Base-by-base conservation (phyloP, 169 alveolate genomes). In the Babesia gibsoni region DNA sequence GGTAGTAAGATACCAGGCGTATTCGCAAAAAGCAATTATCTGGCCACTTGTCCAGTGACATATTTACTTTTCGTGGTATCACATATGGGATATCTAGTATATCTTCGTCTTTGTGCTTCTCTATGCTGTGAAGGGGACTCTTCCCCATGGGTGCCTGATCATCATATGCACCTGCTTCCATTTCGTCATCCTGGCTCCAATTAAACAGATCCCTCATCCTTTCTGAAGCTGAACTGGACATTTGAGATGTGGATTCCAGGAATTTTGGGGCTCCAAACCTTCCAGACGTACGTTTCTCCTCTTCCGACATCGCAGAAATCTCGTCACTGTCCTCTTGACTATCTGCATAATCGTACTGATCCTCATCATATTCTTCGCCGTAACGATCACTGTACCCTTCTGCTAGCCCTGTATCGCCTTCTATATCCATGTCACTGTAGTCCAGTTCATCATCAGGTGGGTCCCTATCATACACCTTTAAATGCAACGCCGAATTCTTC, bases 11-110 rank as follows among this genome's bases (percentile, higher is more conserved):
- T 48, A 23, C 63, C 53, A 79, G 29, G 56, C 69, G 49, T 12
- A 79, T 70, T 14, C 88, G 52, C 39, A 79, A 45, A 29, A 68
- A 79, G 57, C 80, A 68, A 48, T 79, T 79, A 42, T 79, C 67
- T 18, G 88, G 88, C 88, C 88, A 79, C n/a, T 39, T 9, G 46
- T 77, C 67, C 45, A 77, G 18, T 7, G 72, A 43, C 43, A 67
- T 49, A 20, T 66, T 52, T 14, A 77, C 37, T 4, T 77, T 39
- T 7, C 41, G 37, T 23, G 61, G 23, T 43, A 49, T 41, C 53
- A 74, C 46, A 37, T 74, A 74, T 8, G 84, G 78, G 25, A 48
- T 25, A 14, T 12, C 59, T 54, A 74, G 49, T 6, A 58, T 52
- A 32, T 74, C 84, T 27, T 16, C 59, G 27, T 61, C 72, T 4